Conservation (phyloP, 108 stramenopile species). For the Mediolabrus comicus region DNA sequence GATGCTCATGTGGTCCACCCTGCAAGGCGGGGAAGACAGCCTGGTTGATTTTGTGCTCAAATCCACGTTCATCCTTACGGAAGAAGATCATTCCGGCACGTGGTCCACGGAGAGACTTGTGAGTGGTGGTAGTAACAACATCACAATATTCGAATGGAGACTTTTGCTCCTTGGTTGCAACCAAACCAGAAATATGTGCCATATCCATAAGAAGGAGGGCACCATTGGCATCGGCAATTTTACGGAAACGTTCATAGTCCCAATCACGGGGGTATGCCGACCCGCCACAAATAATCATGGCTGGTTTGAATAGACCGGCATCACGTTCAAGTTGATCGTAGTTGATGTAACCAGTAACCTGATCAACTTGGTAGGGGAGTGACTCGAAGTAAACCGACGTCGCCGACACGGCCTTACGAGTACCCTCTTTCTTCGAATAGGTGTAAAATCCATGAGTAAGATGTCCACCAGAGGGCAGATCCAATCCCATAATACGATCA, state of each 20-base stretch:
- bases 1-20: slow-evolving; percentile 99
- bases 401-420: slow-evolving; percentile 96
- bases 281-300: slow-evolving; percentile 96
- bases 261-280: slow-evolving; percentile 99
- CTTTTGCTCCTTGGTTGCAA: slow-evolving; percentile 90
- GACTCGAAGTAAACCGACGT: slow-evolving; percentile 99
- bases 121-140: slow-evolving; percentile 99
- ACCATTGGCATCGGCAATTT: slow-evolving; percentile 98
- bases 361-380: slow-evolving; percentile 97
- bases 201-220: slow-evolving; percentile 98
- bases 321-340: slow-evolving; percentile 90
- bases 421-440: slow-evolving; percentile 96
- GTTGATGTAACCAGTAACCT: slow-evolving; percentile 95
- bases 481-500: slow-evolving; percentile 99
- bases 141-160: slow-evolving; percentile 96
- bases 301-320: slow-evolving; percentile 97
- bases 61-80: slow-evolving; percentile 97
- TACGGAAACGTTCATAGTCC: slow-evolving; percentile 97
- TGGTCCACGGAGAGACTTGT: slow-evolving; percentile 99
- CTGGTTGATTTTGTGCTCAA: slow-evolving; percentile 94
- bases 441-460: slow-evolving; percentile 99
- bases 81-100: slow-evolving; percentile 99
- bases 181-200: slow-evolving; percentile 98
- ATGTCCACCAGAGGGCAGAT: slow-evolving; percentile 98
- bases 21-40: slow-evolving; percentile 99